Conservation (phyloP, 257 asterid species). For the Petunia secreta region DNA sequence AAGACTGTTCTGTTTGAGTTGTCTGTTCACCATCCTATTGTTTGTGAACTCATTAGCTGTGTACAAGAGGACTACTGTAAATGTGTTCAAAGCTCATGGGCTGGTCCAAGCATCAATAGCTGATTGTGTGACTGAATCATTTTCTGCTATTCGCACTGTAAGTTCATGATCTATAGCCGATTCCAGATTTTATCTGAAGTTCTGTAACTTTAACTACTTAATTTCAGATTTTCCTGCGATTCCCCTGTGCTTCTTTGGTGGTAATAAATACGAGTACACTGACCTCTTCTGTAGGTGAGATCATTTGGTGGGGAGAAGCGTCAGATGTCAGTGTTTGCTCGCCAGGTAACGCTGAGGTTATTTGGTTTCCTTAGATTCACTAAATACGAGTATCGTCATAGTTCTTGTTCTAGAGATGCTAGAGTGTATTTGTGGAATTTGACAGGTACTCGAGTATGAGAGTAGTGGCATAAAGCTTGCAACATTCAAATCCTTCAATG, state of each 20-base stretch:
- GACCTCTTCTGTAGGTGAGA: conserved; percentile 67
- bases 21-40: conserved; percentile 29
- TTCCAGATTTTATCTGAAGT: conserved; percentile 22
- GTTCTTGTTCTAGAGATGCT: conserved; percentile 20
- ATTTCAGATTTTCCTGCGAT: conserved; percentile 20
- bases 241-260: conserved; percentile 17
- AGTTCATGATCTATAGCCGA: conserved; percentile 37
- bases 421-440: conserved; percentile 29
- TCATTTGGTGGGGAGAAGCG: conserved; percentile 96
- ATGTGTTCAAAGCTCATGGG: conserved; percentile 92
- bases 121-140: conserved; percentile 81
- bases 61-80: conserved; percentile 90
- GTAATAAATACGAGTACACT: background rate
- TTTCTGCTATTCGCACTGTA: conserved; percentile 95
- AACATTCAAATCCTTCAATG: conserved; percentile 80
- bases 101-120: conserved; percentile 88
- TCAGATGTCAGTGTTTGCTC: conserved; percentile 85
- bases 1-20: conserved; percentile 14
- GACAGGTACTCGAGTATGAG: conserved; percentile 80
- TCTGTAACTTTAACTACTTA: background rate
- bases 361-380: background rate
- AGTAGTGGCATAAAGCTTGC: conserved; percentile 86
- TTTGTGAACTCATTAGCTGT: conserved; percentile 55
- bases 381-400: background rate
- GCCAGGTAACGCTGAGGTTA: conserved; percentile 52